These are phyloP conservation scores for Colletotrichum cordylinicola DNA, from an alignment of 2,329 filamentous ascomycete species.

Conservation along the genomic window DNA sequence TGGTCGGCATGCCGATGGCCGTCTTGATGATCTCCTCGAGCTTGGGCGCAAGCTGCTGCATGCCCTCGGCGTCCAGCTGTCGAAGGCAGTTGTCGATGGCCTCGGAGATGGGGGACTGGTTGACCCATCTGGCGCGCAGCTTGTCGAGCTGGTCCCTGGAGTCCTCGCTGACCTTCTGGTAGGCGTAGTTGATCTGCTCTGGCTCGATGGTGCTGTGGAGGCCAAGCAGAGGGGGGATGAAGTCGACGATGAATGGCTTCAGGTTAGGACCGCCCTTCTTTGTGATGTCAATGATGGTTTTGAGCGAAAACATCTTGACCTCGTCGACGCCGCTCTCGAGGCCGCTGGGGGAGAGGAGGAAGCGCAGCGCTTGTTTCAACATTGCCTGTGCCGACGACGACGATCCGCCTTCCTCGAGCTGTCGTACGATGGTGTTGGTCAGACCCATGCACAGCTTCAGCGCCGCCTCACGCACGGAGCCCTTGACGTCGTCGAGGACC, in stretches of 20 bases:
- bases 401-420: constrained; percentile 79
- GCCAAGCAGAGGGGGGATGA: constrained; percentile 81
- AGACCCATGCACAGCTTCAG: constrained; percentile 82
- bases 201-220: constrained; percentile 89
- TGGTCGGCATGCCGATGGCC: constrained; percentile 89
- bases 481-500: constrained; percentile 95
- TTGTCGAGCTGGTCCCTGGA: constrained; percentile 92
- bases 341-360: constrained; percentile 86
- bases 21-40: constrained; percentile 83
- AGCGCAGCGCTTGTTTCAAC: constrained; percentile 87
- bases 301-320: constrained; percentile 82
- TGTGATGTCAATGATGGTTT: constrained; percentile 85
- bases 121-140: constrained; percentile 80
- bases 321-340: constrained; percentile 90
- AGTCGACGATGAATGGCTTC: constrained; percentile 79
- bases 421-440: constrained; percentile 84
- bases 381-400: constrained; percentile 76
- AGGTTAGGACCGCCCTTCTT: constrained; percentile 86
- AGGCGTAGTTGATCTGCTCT: constrained; percentile 88
- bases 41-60: constrained; percentile 73
- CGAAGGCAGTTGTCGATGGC: constrained; percentile 90
- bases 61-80: constrained; percentile 78
- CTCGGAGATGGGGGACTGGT: constrained; percentile 88
- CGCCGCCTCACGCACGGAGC: constrained; percentile 82
- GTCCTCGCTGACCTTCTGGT: constrained; percentile 86